Evolutionary conservation across 148 eudicot species (phyloP).

Genomic region (Amaranthus palmeri): DNA sequence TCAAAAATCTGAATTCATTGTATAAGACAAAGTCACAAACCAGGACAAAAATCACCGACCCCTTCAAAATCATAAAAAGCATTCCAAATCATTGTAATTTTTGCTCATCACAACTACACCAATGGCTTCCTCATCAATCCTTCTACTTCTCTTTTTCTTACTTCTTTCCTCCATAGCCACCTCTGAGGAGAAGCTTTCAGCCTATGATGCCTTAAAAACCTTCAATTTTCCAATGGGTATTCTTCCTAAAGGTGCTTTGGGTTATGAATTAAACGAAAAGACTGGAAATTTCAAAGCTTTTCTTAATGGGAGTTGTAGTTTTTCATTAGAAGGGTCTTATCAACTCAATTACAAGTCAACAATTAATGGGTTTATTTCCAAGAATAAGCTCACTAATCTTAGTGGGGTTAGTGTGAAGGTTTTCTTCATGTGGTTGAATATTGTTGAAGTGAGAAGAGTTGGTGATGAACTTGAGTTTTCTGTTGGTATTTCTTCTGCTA

Average conservation of each 20-base stretch:
- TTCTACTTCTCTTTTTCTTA: slow-evolving; percentile 8
- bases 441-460: slow-evolving; percentile 48
- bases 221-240: slow-evolving; percentile 58
- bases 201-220: slow-evolving; percentile 46
- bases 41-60: background rate
- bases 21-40: background rate
- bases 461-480: slow-evolving; percentile 62
- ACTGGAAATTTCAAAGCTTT: slow-evolving; percentile 49
- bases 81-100: background rate
- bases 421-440: slow-evolving; percentile 52
- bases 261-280: slow-evolving; percentile 42
- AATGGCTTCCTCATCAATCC: slow-evolving; percentile 1
- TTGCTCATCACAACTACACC: background rate
- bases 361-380: slow-evolving; percentile 42
- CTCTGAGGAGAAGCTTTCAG: slow-evolving; percentile 22
- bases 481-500: slow-evolving; percentile 62
- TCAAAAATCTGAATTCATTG: background rate
- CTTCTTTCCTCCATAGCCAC: slow-evolving; percentile 1
- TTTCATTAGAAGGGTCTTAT: slow-evolving; percentile 59
- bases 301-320: slow-evolving; percentile 44
- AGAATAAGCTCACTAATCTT: slow-evolving; percentile 42
- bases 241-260: slow-evolving; percentile 47
- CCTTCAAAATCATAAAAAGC: background rate
- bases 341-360: slow-evolving; percentile 48
- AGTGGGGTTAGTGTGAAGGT: slow-evolving; percentile 56